phyloP scores from a whole-genome alignment of 352 stramenopile genomes.

The Phytophthora hibernalis region DNA sequence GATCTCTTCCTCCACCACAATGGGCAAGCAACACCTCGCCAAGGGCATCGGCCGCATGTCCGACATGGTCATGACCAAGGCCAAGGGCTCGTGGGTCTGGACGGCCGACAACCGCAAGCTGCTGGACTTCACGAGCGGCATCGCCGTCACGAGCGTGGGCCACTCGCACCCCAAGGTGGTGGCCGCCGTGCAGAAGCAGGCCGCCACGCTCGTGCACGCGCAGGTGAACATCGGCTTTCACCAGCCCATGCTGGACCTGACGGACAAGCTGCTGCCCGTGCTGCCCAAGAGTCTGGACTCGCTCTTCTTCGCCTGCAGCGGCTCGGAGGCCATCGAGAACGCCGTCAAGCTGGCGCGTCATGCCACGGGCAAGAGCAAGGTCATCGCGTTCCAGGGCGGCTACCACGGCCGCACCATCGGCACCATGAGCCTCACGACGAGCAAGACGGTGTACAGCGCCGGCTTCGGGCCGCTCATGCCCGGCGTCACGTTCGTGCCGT shows the following conservation, averaged over 20 bases:
- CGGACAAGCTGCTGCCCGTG: constrained; percentile 76
- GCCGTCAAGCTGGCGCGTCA: constrained; percentile 93
- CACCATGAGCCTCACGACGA: constrained; percentile 93
- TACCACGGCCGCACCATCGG: constrained; percentile 94
- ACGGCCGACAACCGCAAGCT: constrained; percentile 89
- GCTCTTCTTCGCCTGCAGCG: constrained; percentile 92
- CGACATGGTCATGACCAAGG: constrained; percentile 85
- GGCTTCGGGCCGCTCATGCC: constrained; percentile 89
- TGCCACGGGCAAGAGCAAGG: constrained; percentile 87
- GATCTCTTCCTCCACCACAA: constrained; percentile 23
- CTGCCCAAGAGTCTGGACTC: constrained; percentile 86
- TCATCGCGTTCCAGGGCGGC: constrained; percentile 93
- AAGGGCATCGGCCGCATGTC: constrained; percentile 87
- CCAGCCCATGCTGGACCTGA: constrained; percentile 92
- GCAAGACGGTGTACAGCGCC: constrained; percentile 90
- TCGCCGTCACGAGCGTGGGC: constrained; percentile 93
- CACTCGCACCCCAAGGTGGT: constrained; percentile 94
- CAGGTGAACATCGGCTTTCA: constrained; percentile 95
- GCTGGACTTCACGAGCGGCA: constrained; percentile 94
- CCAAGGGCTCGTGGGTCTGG: constrained; percentile 88
- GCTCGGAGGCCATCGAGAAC: constrained; percentile 94
- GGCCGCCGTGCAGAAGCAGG: constrained; percentile 91
- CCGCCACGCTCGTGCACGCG: constrained; percentile 86
- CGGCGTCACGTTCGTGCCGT: constrained; percentile 86
- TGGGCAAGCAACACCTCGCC: constrained; percentile 77